phyloP scores from a whole-genome alignment of 1,284 basidiomycete genomes.

The Trichosporon asahii region DNA sequence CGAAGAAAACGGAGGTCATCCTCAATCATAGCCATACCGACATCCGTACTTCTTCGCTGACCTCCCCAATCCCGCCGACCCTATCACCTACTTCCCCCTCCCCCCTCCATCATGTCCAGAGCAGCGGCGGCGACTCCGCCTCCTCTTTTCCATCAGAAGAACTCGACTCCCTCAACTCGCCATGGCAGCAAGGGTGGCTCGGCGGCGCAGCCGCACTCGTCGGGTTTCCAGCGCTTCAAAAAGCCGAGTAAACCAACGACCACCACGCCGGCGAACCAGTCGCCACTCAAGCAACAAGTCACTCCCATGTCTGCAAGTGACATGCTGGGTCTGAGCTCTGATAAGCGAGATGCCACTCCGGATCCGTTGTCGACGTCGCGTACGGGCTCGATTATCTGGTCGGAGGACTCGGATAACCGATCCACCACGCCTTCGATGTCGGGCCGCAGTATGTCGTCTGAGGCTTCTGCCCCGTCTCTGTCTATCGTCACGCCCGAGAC shows the following conservation, averaged over 20 bases:
- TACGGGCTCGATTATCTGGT: constrained; percentile 18
- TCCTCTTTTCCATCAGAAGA: constrained; percentile 43
- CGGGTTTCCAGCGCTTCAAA: constrained; percentile 22
- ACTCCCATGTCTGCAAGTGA: constrained; percentile 26
- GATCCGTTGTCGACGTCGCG: constrained; percentile 21
- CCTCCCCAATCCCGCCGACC: constrained; percentile 31
- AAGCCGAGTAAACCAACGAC: constrained; percentile 8
- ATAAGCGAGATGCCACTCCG: constrained; percentile 11
- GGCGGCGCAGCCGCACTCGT: constrained; percentile 8
- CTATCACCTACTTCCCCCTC: constrained; percentile 12
- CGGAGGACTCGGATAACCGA: constrained; percentile 17
- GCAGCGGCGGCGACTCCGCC: constrained; percentile 44
- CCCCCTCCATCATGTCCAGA: constrained; percentile 44
- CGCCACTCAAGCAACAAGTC: constrained; percentile 23
- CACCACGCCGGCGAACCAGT: not conserved
- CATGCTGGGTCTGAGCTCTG: constrained; percentile 20
- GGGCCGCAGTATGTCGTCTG: constrained; percentile 11
- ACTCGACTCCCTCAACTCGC: constrained; percentile 37
- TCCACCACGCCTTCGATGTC: constrained; percentile 26
- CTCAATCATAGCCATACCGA: constrained; percentile 41
- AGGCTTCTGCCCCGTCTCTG: constrained; percentile 8
- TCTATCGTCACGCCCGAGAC: constrained; percentile 21
- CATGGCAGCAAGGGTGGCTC: constrained; percentile 28
- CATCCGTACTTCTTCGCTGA: constrained; percentile 49
- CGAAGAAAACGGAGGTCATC: constrained; percentile 46